These are phyloP conservation scores for Mediolabrus comicus DNA, from an alignment of 108 stramenopile species.

Conservation along the genomic window DNA sequence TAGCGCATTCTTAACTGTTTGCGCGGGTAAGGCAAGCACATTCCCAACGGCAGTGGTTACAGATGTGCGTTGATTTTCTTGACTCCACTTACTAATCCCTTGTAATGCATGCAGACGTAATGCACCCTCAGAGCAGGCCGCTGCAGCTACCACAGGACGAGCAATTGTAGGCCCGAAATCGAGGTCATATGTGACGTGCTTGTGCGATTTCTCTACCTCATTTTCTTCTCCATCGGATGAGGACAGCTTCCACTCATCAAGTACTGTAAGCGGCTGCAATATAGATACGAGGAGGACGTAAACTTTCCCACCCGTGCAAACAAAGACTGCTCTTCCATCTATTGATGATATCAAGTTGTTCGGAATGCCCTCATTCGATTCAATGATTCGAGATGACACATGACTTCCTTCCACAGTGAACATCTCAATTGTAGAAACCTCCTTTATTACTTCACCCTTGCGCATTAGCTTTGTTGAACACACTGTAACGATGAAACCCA, in stretches of 20 bases:
- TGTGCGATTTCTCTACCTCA: slow-evolving; percentile 26
- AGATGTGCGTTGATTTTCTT: slow-evolving; percentile 43
- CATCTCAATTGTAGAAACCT: slow-evolving; percentile 70
- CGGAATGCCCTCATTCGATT: slow-evolving; percentile 69
- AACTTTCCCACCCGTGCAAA: slow-evolving; percentile 74
- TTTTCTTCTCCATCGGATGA: slow-evolving; percentile 43
- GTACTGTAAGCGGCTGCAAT: slow-evolving; percentile 62
- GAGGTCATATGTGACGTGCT: slow-evolving; percentile 62
- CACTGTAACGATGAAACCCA: slow-evolving; percentile 81
- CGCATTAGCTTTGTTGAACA: slow-evolving; percentile 62
- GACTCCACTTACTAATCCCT: slow-evolving; percentile 83
- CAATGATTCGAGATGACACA: slow-evolving; percentile 68
- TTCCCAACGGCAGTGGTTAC: slow-evolving; percentile 61
- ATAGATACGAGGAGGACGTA: slow-evolving; percentile 79
- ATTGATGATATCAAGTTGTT: slow-evolving; percentile 65
- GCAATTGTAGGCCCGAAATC: slow-evolving; percentile 85
- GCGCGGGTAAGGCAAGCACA: slow-evolving; percentile 70
- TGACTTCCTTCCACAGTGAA: slow-evolving; percentile 78
- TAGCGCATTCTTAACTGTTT: slow-evolving; percentile 71
- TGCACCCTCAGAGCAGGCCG: slow-evolving; percentile 79
- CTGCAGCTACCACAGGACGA: slow-evolving; percentile 85
- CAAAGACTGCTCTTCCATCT: slow-evolving; percentile 82
- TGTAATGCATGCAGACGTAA: slow-evolving; percentile 82
- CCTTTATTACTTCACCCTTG: slow-evolving; percentile 38
- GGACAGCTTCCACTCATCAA: slow-evolving; percentile 84